Evolutionary conservation across 1,139 yeast genomes (phyloP).

Genomic region (Lodderomyces parapsilosis): DNA sequence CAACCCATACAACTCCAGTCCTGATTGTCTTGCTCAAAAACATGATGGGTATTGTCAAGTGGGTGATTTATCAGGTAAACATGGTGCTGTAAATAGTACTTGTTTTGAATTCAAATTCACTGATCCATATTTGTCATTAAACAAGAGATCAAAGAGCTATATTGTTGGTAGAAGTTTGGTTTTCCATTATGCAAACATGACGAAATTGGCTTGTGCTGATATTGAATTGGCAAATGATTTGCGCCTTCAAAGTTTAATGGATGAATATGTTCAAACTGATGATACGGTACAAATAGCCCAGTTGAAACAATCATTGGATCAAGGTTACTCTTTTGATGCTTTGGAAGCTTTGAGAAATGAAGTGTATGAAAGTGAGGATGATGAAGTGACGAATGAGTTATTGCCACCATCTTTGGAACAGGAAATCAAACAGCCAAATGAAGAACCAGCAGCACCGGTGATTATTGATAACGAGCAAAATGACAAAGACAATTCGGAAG

Average conservation of each 20-base stretch:
- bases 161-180: constrained; percentile 54
- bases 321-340: constrained; percentile 17
- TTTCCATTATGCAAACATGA: constrained; percentile 49
- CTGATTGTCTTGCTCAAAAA: constrained; percentile 42
- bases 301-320: constrained; percentile 18
- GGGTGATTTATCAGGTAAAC: constrained; percentile 66
- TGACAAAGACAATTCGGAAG: constrained; percentile 4
- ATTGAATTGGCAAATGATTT: constrained; percentile 35
- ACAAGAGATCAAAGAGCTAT: constrained; percentile 44
- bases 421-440: not conserved
- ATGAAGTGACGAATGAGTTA: constrained; percentile 8
- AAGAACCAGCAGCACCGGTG: constrained; percentile 5
- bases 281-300: constrained; percentile 23
- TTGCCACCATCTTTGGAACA: constrained; percentile 1
- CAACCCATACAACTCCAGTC: constrained; percentile 51
- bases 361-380: constrained; percentile 15
- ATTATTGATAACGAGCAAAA: constrained; percentile 4
- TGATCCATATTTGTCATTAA: constrained; percentile 55
- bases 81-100: constrained; percentile 56
- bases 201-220: constrained; percentile 60
- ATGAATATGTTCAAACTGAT: constrained; percentile 21
- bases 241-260: constrained; percentile 25
- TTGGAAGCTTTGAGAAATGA: constrained; percentile 19
- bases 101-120: constrained; percentile 52
- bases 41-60: constrained; percentile 56